Evolutionary conservation across 352 stramenopile genomes (phyloP).

Genomic region (Phytopythium montanum): DNA sequence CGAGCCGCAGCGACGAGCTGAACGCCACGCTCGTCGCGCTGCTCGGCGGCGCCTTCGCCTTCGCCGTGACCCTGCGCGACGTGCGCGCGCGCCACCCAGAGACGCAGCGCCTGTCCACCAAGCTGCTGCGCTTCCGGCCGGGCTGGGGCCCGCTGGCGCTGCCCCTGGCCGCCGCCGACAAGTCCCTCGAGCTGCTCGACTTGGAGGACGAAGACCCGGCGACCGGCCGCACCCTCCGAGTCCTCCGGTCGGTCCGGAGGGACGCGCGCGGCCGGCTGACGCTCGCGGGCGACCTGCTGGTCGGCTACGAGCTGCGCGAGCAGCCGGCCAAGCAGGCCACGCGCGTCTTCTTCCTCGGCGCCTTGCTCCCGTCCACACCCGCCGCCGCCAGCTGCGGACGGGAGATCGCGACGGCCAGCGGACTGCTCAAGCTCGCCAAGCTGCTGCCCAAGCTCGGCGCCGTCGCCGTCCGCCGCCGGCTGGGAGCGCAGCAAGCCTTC

Average conservation of each 20-base stretch:
- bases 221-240: conserved; percentile 19
- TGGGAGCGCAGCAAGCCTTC: conserved; percentile 21
- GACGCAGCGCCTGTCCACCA: conserved; percentile 20
- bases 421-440: conserved; percentile 26
- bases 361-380: conserved; percentile 10
- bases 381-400: conserved; percentile 14
- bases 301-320: conserved; percentile 23
- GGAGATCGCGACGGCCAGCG: conserved; percentile 11
- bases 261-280: conserved; percentile 21
- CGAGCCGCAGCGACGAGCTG: conserved; percentile 29
- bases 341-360: conserved; percentile 32
- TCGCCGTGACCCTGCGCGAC: conserved; percentile 27
- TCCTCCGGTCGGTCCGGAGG: conserved; percentile 18
- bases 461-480: conserved; percentile 23
- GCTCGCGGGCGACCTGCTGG: conserved; percentile 20
- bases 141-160: conserved; percentile 12
- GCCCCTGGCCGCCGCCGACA: conserved; percentile 22
- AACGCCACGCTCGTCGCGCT: conserved; percentile 37
- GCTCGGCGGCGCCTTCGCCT: conserved; percentile 26
- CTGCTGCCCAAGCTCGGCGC: conserved; percentile 28
- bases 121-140: conserved; percentile 23
- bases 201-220: conserved; percentile 23
- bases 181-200: conserved; percentile 31
- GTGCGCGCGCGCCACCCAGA: conserved; percentile 12
- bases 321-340: conserved; percentile 20